These are phyloP conservation scores for Neopestalotiopsis sp. DNA, from an alignment of 2,329 filamentous ascomycete species.

Conservation along the genomic window DNA sequence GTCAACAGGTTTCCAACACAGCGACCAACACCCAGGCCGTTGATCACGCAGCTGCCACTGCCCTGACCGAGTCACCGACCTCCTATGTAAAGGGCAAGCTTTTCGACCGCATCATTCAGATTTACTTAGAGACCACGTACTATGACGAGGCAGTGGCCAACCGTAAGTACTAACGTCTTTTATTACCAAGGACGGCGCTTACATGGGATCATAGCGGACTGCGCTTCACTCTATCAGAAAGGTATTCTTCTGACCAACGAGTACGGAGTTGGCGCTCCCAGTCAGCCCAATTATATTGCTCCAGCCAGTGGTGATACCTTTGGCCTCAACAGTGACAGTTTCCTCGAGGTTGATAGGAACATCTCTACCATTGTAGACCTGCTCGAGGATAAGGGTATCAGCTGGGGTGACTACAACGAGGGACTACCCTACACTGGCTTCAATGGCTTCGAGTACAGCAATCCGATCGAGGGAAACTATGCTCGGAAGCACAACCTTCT, in stretches of 20 bases:
- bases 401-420: constrained; percentile 78
- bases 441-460: constrained; percentile 67
- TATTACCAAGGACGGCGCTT: not conserved
- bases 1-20: constrained; percentile 1
- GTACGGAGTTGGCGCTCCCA: constrained; percentile 72
- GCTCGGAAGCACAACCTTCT: constrained; percentile 80
- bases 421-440: constrained; percentile 78
- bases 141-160: constrained; percentile 14
- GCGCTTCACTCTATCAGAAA: constrained; percentile 53
- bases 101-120: constrained; percentile 15
- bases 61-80: not conserved
- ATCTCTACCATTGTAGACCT: constrained; percentile 71
- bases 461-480: constrained; percentile 73
- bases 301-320: constrained; percentile 74
- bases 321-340: constrained; percentile 72
- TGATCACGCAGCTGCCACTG: not conserved
- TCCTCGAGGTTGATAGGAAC: constrained; percentile 63
- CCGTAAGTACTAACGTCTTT: not conserved
- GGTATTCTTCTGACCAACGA: constrained; percentile 67
- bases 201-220: not conserved
- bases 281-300: constrained; percentile 75
- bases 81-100: constrained; percentile 3
- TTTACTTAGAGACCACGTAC: constrained; percentile 18
- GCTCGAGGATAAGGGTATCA: constrained; percentile 67
- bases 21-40: not conserved